phyloP scores from a whole-genome alignment of 257 asterid species.

The Nicotiana sylvestris region DNA sequence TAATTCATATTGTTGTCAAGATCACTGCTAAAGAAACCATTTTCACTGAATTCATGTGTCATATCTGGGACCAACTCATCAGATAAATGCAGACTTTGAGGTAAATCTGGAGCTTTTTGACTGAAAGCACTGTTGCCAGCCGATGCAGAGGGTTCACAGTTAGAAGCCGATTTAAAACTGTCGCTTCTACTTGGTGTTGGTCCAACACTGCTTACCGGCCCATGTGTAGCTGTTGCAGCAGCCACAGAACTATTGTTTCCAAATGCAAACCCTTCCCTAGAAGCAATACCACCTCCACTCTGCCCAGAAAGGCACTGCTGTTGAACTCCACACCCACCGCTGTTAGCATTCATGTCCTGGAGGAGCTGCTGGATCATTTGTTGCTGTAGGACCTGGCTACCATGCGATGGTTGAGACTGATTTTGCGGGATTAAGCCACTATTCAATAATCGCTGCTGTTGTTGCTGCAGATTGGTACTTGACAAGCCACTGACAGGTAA shows the following conservation, averaged over 20 bases:
- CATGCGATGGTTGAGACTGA: constrained; percentile 37
- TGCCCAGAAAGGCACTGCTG: constrained; percentile 33
- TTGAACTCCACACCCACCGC: constrained; percentile 26
- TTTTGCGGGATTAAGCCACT: constrained; percentile 40
- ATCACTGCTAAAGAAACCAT: constrained; percentile 63
- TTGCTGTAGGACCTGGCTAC: constrained; percentile 62
- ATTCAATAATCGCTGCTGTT: constrained; percentile 29
- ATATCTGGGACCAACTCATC: constrained; percentile 58
- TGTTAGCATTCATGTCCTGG: constrained; percentile 58
- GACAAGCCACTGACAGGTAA: constrained; percentile 28
- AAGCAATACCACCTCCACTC: constrained; percentile 36
- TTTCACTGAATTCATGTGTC: constrained; percentile 61
- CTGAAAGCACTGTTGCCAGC: constrained; percentile 38
- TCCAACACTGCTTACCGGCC: constrained; percentile 25
- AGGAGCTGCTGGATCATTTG: constrained; percentile 69
- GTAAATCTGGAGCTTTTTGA: constrained; percentile 50
- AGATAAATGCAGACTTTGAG: constrained; percentile 47
- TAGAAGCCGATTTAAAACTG: constrained; percentile 52
- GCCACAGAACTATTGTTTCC: constrained; percentile 35
- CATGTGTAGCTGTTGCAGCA: constrained; percentile 22
- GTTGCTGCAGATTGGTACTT: constrained; percentile 27
- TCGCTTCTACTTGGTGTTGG: constrained; percentile 54
- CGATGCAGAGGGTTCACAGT: constrained; percentile 44
- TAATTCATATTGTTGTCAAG: constrained; percentile 70
- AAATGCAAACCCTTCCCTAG: constrained; percentile 38